Percentiles rank a stretch among this genome's conserved stretches.
Evolutionary conservation across 257 asterid species (phyloP).

Genomic region (Salvia miltiorrhiza): DNA sequence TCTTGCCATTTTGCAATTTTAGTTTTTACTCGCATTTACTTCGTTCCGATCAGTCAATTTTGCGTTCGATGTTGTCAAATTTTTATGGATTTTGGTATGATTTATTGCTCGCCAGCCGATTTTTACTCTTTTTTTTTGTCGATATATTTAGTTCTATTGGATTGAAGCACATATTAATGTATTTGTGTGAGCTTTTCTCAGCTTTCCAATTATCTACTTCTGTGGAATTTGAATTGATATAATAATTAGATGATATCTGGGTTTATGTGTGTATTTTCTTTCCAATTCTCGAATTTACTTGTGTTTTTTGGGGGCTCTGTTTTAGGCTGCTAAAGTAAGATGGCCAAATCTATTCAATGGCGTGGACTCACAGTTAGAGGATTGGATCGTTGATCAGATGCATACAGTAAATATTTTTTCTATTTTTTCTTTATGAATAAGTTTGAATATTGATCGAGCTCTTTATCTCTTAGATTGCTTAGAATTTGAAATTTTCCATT

Average conservation of each 20-base stretch:
- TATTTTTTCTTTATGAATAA: not conserved
- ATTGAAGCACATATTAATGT: not conserved
- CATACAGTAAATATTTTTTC: constrained; percentile 43
- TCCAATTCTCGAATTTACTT: not conserved
- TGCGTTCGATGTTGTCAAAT: not conserved
- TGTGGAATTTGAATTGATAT: not conserved
- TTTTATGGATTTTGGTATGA: not conserved
- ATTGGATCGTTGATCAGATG: constrained; percentile 97
- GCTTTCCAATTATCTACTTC: not conserved
- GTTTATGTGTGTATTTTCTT: not conserved
- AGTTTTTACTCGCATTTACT: constrained; percentile 21
- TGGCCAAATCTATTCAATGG: constrained; percentile 78
- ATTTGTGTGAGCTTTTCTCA: not conserved
- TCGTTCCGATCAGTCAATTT: not conserved
- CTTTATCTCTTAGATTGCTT: not conserved
- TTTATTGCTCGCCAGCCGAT: not conserved
- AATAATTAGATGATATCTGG: not conserved
- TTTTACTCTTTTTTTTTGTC: constrained; percentile 1
- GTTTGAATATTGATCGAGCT: not conserved
- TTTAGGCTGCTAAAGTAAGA: constrained; percentile 88
- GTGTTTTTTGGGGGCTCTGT: not conserved
- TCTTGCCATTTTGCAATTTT: constrained; percentile 3
- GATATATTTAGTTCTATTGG: too few species aligned
- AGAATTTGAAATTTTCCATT: not conserved
- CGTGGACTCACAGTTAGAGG: constrained; percentile 67